Evolutionary conservation across 148 eudicot species (phyloP), one percentile per base, ranked within the genome.

Genomic region (Heliosperma pusillum): DNA sequence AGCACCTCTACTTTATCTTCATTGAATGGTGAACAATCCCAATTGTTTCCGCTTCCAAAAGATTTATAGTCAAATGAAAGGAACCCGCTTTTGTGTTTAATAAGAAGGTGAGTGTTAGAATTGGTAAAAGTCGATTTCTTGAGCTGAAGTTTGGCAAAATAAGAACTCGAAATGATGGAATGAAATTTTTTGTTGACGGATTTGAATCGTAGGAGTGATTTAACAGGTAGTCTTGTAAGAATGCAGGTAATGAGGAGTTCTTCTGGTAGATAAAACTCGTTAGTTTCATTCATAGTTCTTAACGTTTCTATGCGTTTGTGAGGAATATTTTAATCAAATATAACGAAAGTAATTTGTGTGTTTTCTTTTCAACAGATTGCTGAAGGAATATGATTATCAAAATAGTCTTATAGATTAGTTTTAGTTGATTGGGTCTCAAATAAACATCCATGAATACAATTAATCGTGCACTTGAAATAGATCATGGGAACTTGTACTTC

Each of bases 171-270:
- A 66, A 66, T 66, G 2, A 30, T 16, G 69, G 44, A 27, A 27
- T 66, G 17, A 42, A 42, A 66, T 27, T 16, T 27, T 30, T 66
- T 66, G 42, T 19, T 27, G 29, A 66, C 69, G n/a, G 21, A 26
- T 24, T 66, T 66, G 44, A 66, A 66, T 27, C 69, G 13, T 66
- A 66, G 0, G 2, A 66, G 45, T 44, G 69, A 66, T 33, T 66
- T 66, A 6, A 33, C 16, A 2, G 69, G 69, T 27, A 66, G 44
- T 3, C n/a, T 27, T 66, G 29, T 3, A 11, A 66, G 44, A 16
- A 66, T 66, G 11, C 15, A 6, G 44, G 44, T 66, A 11, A 26
- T 11, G n/a, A 66, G 15, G n/a, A 66, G 69, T 66, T 66, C 69
- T 26, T 26, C 44, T 0, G 69, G 69, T 24, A 66, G 69, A 33